These are phyloP conservation scores for Fusarium gaditjirri DNA, from an alignment of 2,329 filamentous ascomycete genomes.

Conservation along the genomic window DNA sequence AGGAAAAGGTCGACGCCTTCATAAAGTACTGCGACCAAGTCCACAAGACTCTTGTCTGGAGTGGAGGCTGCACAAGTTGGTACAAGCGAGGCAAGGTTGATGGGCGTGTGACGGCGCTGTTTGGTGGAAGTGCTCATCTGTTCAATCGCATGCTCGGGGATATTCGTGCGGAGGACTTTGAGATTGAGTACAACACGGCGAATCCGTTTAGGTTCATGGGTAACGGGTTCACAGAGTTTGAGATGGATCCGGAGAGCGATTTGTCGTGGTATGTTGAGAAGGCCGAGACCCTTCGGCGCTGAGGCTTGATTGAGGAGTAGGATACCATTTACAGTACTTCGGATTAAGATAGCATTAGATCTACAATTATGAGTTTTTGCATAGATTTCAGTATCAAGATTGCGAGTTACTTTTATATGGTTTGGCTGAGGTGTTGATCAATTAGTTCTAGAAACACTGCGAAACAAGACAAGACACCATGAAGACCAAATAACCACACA, in stretches of 20 bases:
- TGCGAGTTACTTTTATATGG: too few relatives aligned
- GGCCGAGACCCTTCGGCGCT: constrained; percentile 22
- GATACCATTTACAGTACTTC: background rate
- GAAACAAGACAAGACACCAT: too few relatives aligned
- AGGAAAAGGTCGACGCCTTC: constrained; percentile 39
- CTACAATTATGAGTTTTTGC: background rate
- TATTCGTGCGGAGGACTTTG: constrained; percentile 37
- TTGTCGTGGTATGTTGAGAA: constrained; percentile 40
- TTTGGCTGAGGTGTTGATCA: too few relatives aligned
- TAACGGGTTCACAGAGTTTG: constrained; percentile 37
- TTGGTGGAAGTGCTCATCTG: constrained; percentile 37
- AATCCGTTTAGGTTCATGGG: constrained; percentile 41
- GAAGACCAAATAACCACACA: background rate
- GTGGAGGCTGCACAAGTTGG: constrained; percentile 37
- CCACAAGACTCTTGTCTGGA: constrained; percentile 40
- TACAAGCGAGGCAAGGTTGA: constrained; percentile 34
- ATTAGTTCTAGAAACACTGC: too few relatives aligned
- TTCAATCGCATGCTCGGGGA: constrained; percentile 38
- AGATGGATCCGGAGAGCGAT: constrained; percentile 39
- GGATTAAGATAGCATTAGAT: background rate
- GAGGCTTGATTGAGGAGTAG: background rate
- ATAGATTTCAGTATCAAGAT: background rate
- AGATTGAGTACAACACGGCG: constrained; percentile 31
- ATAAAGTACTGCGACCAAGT: constrained; percentile 36
- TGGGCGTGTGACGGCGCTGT: constrained; percentile 34